Percentiles rank a stretch among this genome's conserved stretches.
Conservation (phyloP, 1,139 yeast genomes). For the Sugiyamaella neomexicana region DNA sequence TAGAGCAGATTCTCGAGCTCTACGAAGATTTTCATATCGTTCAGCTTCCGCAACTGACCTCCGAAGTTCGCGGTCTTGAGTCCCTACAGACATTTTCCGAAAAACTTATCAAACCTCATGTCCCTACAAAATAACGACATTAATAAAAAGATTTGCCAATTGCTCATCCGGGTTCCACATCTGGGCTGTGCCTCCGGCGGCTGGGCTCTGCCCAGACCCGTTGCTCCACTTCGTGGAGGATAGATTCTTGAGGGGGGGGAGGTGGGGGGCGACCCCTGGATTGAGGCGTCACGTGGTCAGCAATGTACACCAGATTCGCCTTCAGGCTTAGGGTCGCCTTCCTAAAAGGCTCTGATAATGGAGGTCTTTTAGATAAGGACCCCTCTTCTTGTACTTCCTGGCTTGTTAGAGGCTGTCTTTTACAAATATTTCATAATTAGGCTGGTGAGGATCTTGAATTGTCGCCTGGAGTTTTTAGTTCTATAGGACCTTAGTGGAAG, state of each 20-base stretch:
- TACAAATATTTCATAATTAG: too few species aligned
- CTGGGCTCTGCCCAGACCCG: neutral
- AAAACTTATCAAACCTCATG: slow-evolving; percentile 39
- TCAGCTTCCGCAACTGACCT: slow-evolving; percentile 90
- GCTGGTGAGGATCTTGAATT: too few species aligned
- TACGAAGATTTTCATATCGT: slow-evolving; percentile 94
- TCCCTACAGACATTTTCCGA: slow-evolving; percentile 63
- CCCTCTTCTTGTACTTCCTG: neutral
- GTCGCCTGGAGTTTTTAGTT: too few species aligned
- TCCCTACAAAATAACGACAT: slow-evolving; percentile 3
- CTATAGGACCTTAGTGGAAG: too few species aligned
- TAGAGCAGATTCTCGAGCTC: slow-evolving; percentile 90
- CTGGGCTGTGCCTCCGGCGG: slow-evolving; percentile 2
- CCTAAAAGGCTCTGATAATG: neutral
- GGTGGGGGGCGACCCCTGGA: too few species aligned
- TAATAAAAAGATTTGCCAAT: neutral
- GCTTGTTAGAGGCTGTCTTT: too few species aligned
- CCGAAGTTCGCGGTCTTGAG: slow-evolving; percentile 89
- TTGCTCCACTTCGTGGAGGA: neutral
- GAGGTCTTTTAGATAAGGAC: neutral
- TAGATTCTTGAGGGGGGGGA: too few species aligned
- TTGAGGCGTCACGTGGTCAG: too few species aligned
- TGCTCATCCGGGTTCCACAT: neutral
- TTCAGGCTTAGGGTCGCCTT: neutral
- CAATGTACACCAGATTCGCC: neutral